Conservation (phyloP, 345 rosid species). For the Eucalyptus melliodora region DNA sequence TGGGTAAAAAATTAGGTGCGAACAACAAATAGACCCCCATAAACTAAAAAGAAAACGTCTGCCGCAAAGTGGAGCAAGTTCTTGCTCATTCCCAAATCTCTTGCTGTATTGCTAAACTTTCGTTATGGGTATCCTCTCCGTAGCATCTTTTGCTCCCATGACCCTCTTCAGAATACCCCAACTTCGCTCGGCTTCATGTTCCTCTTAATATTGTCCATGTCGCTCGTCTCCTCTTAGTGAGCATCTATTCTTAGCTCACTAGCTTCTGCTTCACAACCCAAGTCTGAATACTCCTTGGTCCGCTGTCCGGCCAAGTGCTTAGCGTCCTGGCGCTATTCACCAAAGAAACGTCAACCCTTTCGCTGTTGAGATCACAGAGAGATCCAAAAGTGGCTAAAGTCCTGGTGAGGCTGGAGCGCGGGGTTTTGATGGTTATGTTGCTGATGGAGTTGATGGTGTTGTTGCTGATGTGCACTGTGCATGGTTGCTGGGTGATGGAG, state of each 20-base stretch:
- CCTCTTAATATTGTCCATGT: not conserved
- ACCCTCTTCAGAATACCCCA: not conserved
- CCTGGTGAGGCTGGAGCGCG: too few relatives aligned
- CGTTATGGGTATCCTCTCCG: too few relatives aligned
- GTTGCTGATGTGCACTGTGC: not conserved
- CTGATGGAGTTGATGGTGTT: not conserved
- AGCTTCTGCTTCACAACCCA: not conserved
- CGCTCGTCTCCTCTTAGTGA: not conserved
- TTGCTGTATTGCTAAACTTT: too few relatives aligned
- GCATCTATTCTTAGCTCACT: not conserved
- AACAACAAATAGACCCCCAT: too few relatives aligned
- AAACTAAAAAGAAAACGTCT: too few relatives aligned
- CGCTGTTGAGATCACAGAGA: not conserved
- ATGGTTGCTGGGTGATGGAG: not conserved
- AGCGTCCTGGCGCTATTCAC: not conserved
- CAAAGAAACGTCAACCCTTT: not conserved
- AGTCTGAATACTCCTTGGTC: not conserved
- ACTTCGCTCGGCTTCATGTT: not conserved
- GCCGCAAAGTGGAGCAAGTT: too few relatives aligned
- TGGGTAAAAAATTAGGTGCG: too few relatives aligned
- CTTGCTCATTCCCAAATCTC: too few relatives aligned
- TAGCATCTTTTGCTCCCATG: too few relatives aligned
- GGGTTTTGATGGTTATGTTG: too few relatives aligned
- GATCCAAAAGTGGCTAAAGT: not conserved
- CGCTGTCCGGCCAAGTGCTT: not conserved